phyloP scores from a whole-genome alignment of 441 rosid genomes.

The Capsella rubella region DNA sequence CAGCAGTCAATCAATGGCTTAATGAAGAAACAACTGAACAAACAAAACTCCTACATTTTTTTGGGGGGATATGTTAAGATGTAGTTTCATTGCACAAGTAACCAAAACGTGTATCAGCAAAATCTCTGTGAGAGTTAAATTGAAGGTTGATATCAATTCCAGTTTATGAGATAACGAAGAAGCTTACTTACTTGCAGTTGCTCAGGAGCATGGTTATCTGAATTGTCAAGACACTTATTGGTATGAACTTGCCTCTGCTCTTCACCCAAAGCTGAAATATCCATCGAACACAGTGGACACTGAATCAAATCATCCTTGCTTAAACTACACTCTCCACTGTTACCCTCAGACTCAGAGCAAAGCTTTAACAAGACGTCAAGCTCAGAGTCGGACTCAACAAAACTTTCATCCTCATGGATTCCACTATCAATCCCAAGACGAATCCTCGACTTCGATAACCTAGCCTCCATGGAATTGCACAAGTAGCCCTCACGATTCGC shows the following conservation, averaged over 20 bases:
- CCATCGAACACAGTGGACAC: constrained; percentile 82
- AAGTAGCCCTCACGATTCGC: constrained; percentile 55
- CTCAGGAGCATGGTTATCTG: constrained; percentile 45
- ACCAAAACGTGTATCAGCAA: background rate
- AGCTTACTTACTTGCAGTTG: constrained; percentile 60
- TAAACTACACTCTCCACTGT: constrained; percentile 41
- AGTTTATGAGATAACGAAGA: background rate
- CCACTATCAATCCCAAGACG: constrained; percentile 34
- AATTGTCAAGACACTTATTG: constrained; percentile 79
- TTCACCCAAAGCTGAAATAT: constrained; percentile 71
- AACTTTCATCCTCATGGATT: constrained; percentile 37
- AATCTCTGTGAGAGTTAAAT: background rate
- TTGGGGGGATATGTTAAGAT: background rate
- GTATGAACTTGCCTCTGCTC: constrained; percentile 73
- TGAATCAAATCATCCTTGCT: constrained; percentile 42
- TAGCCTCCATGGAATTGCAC: constrained; percentile 74
- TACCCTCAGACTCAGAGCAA: constrained; percentile 49
- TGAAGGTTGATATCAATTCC: background rate
- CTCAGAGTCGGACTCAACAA: constrained; percentile 53
- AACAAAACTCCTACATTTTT: background rate
- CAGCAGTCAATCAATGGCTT: constrained; percentile 7
- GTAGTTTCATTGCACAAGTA: background rate
- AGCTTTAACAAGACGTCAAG: constrained; percentile 66
- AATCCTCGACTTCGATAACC: constrained; percentile 50
- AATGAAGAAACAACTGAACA: background rate